These are phyloP conservation scores for Cutaneotrichosporon sp. DNA, from an alignment of 1,284 basidiomycete species.

Conservation along the genomic window DNA sequence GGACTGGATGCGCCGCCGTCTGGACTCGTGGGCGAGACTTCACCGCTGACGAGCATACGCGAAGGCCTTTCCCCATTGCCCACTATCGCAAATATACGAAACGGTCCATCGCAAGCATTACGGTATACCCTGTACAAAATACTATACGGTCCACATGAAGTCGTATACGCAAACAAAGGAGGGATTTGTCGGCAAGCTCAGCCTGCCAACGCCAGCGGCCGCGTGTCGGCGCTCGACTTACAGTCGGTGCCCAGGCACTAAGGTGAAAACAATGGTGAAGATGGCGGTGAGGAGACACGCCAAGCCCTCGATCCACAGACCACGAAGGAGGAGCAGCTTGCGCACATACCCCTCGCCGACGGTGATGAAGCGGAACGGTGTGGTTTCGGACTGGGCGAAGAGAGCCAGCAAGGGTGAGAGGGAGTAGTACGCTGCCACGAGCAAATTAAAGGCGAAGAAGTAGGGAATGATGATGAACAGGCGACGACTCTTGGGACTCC, in stretches of 20 bases:
- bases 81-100: not conserved
- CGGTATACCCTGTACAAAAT: not conserved
- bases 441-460: slow-evolving; percentile 77
- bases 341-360: slow-evolving; percentile 90
- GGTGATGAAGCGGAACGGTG: slow-evolving; percentile 82
- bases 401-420: slow-evolving; percentile 72
- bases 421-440: slow-evolving; percentile 92
- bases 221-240: too few relatives aligned
- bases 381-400: slow-evolving; percentile 48
- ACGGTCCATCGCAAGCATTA: not conserved
- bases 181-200: not conserved
- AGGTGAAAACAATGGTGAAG: slow-evolving; percentile 41
- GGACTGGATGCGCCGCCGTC: too few relatives aligned
- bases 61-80: not conserved
- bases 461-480: slow-evolving; percentile 98
- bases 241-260: slow-evolving; percentile 32
- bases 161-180: too few relatives aligned
- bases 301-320: slow-evolving; percentile 64
- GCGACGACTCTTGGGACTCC: slow-evolving; percentile 78
- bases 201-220: not conserved
- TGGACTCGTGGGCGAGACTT: too few relatives aligned
- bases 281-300: slow-evolving; percentile 36
- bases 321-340: slow-evolving; percentile 78
- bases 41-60: too few relatives aligned
- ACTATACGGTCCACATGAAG: slow-evolving; percentile 1